Conservation (phyloP, 148 eudicot species). For the Fagopyrum homotropicum region DNA sequence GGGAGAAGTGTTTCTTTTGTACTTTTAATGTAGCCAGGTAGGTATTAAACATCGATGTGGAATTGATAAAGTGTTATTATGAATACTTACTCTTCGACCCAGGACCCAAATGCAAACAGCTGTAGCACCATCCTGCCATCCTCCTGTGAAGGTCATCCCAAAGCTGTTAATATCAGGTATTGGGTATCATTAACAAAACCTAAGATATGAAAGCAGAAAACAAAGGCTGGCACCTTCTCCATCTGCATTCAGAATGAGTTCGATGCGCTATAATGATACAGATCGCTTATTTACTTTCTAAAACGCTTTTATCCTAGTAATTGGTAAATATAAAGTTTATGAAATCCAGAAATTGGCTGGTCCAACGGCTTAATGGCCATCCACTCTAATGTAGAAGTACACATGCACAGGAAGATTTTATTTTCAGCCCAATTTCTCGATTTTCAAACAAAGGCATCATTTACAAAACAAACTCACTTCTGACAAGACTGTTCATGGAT, state of each 20-base stretch:
- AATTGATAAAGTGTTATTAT: not conserved
- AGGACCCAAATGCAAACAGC: conserved; percentile 84
- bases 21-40: not conserved
- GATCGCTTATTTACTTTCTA: not conserved
- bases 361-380: not conserved
- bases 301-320: not conserved
- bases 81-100: conserved; percentile 59
- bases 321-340: not conserved
- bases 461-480: not conserved
- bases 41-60: not conserved
- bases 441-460: not conserved
- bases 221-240: not conserved
- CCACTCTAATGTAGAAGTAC: too few species aligned
- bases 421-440: not conserved
- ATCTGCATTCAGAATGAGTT: not conserved
- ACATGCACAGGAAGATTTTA: too few species aligned
- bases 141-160: conserved; percentile 33
- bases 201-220: too few species aligned
- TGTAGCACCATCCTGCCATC: conserved; percentile 91
- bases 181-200: not conserved
- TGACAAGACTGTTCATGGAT: not conserved
- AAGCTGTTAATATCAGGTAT: not conserved
- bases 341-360: not conserved
- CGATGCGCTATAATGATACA: not conserved
- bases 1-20: not conserved